A percentile compares a stretch with the other conserved stretches of the same genome.
phyloP scores from a whole-genome alignment of 805 yeast species.

The Metschnikowia anglica region DNA sequence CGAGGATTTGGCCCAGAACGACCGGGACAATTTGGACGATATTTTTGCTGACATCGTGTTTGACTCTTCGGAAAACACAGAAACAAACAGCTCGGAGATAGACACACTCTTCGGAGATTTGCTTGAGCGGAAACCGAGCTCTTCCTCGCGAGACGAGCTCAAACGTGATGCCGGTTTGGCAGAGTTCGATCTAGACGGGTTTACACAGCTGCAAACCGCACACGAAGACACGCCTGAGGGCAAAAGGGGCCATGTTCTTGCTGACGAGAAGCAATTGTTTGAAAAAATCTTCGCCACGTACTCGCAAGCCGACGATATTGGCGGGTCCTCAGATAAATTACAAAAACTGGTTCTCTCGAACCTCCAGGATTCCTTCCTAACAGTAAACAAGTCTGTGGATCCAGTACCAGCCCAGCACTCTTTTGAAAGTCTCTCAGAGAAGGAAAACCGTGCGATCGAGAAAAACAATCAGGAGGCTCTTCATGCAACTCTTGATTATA shows the following conservation, averaged over 20 bases:
- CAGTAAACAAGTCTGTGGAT: constrained; percentile 1
- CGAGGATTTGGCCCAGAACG: neutral
- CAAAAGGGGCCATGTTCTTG: constrained; percentile 2
- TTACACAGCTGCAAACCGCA: neutral
- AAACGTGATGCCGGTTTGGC: constrained; percentile 6
- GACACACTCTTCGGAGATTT: constrained; percentile 9
- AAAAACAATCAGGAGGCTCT: constrained; percentile 18
- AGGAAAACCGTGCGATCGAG: constrained; percentile 2
- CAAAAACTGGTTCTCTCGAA: constrained; percentile 15
- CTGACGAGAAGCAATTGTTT: constrained; percentile 19
- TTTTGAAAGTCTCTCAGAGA: constrained; percentile 2
- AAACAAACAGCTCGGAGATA: neutral
- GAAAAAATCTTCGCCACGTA: constrained; percentile 20
- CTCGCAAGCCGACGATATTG: constrained; percentile 7
- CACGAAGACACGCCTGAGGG: neutral
- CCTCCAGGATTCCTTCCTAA: constrained; percentile 17
- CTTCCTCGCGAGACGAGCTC: neutral
- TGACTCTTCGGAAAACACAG: constrained; percentile 1
- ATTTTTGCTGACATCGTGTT: constrained; percentile 11
- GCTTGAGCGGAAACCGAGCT: neutral
- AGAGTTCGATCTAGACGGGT: constrained; percentile 2
- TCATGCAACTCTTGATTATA: constrained; percentile 25
- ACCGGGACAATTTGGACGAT: constrained; percentile 9
- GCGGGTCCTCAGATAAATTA: constrained; percentile 6
- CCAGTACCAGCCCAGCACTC: neutral